These are phyloP conservation scores for Kluyveromyces aestuarii DNA, from an alignment of 805 yeast species.

Conservation along the genomic window DNA sequence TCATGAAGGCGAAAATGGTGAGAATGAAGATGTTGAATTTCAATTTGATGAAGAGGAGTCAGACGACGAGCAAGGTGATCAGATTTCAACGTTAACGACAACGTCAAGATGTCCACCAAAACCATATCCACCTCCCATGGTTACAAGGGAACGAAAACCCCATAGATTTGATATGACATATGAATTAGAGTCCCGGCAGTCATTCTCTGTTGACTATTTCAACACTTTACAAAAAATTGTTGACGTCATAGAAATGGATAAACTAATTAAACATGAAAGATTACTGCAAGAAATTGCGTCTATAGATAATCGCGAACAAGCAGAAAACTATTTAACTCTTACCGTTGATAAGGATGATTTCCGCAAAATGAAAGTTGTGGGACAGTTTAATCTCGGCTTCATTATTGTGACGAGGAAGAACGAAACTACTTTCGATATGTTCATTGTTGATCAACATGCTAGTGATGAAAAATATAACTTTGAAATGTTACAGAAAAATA, in stretches of 20 bases:
- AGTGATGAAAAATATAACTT: slow-evolving; percentile 93
- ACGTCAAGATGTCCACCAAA: too few species aligned
- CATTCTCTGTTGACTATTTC: background rate
- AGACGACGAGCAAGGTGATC: slow-evolving; percentile 8
- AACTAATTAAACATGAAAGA: slow-evolving; percentile 6
- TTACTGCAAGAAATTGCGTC: slow-evolving; percentile 29
- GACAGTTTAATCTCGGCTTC: slow-evolving; percentile 94
- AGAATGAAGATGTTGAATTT: slow-evolving; percentile 8
- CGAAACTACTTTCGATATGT: slow-evolving; percentile 44
- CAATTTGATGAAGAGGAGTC: slow-evolving; percentile 11
- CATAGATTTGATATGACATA: background rate
- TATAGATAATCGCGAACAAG: slow-evolving; percentile 38
- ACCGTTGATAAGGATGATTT: slow-evolving; percentile 69
- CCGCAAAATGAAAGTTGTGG: slow-evolving; percentile 64
- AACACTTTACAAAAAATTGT: background rate
- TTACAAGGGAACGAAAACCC: background rate
- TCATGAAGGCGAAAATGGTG: slow-evolving; percentile 2
- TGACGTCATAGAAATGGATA: background rate
- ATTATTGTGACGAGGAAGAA: slow-evolving; percentile 58
- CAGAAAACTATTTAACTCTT: slow-evolving; percentile 49
- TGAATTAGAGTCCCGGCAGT: background rate
- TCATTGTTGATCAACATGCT: slow-evolving; percentile 95
- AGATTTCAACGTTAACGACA: background rate
- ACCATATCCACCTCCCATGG: background rate
- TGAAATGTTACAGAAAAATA: slow-evolving; percentile 52